Conservation (phyloP, 225 moss, liverwort and hornwort genomes). For the Lunularia cruciata region DNA sequence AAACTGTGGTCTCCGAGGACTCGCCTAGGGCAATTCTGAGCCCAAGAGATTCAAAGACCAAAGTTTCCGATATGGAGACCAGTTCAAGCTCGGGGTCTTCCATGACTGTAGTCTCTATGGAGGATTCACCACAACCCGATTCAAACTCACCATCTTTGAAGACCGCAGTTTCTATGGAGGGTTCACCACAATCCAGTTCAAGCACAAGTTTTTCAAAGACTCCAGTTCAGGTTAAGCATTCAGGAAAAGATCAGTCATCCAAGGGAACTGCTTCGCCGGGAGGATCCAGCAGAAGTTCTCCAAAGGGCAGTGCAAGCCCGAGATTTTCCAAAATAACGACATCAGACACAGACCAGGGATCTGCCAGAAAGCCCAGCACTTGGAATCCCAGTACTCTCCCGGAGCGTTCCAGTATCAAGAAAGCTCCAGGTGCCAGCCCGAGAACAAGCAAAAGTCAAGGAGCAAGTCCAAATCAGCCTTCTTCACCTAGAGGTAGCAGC, state of each 20-base stretch:
- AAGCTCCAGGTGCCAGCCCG: not conserved
- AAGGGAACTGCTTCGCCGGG: not conserved
- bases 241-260: too few relatives aligned
- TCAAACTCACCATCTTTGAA: too few relatives aligned
- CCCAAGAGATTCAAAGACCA: slow-evolving; percentile 2
- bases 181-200: too few relatives aligned
- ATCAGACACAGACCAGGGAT: not conserved
- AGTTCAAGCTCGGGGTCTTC: not conserved
- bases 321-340: not conserved
- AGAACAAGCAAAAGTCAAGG: slow-evolving; percentile 2
- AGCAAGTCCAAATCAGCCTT: not conserved
- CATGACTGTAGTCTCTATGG: not conserved
- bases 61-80: not conserved
- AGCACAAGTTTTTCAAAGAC: too few relatives aligned
- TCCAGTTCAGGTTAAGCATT: too few relatives aligned
- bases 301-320: not conserved
- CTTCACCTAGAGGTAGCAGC: not conserved
- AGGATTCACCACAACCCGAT: too few relatives aligned
- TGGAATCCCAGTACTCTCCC: not conserved
- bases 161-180: too few relatives aligned
- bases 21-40: not conserved
- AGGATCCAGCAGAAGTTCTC: not conserved
- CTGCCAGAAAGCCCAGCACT: not conserved
- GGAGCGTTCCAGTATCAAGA: slow-evolving; percentile 13
- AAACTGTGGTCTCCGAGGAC: too few relatives aligned